Evolutionary conservation across 805 yeast species (phyloP), one percentile per base, ranked within the genome.

Genomic region (Candida krabiensis): DNA sequence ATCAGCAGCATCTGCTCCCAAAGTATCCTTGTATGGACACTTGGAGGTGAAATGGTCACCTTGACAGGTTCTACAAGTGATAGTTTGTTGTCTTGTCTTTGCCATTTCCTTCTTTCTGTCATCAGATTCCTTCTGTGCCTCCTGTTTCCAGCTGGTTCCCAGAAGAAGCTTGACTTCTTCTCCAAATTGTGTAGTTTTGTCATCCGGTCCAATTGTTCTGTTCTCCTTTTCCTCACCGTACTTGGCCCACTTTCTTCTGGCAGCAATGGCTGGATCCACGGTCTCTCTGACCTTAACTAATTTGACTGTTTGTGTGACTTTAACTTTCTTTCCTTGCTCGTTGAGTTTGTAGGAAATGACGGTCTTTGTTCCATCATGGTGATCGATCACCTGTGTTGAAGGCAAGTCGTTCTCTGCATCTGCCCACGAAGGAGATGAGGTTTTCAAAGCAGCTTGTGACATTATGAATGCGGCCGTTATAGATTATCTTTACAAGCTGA

Each of bases 21-120:
- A 71, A 26, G 93, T 85, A 55, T 84, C 95, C 70, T 86, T 90
- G 77, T 79, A 88, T 47, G 99, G 99, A 85, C 99, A 93, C 70
- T 84, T 83, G 63, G 88, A 70, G 28, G 97, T 86, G 77, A 82
- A 86, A 74, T 93, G 99, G 52, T 80, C 84, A 60, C 96, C 96
- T 44, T 85, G 86, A 83, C 99, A 93, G 38, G 76, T 70, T 77
- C 97, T 86, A 79, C 99, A 93, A 49, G 63, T 67, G 38, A 69
- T 69, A 39, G 70, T 68, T 30, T 58, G 75, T 61, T 80, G 85
- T 58, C 75, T 82, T 56, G 77, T 79, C 65, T 80, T 48, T 12
- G 49, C 40, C 69, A 58, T 39, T 29, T 67, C 70, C 54, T 73
- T 73, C 53, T 68, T 67, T 44, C 69, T 71, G 46, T 68, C 66